Evolutionary conservation across 306 rosid species (phyloP).

Genomic region (Quillaja saponaria): DNA sequence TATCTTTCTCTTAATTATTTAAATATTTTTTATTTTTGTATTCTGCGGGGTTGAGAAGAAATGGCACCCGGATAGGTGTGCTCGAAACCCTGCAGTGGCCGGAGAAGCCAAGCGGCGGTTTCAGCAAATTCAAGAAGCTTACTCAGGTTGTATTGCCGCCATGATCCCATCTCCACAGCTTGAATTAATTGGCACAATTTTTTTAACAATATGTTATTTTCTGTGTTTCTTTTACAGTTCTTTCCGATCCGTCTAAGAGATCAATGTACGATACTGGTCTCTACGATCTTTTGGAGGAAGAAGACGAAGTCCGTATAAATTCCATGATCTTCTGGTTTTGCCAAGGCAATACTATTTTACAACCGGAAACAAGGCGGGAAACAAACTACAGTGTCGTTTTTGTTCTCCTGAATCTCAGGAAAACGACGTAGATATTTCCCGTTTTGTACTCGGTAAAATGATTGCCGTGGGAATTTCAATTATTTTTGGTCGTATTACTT

Average conservation of each 20-base stretch:
- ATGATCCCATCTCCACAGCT: not conserved
- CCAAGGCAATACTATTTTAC: not conserved
- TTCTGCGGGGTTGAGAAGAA: constrained; percentile 41
- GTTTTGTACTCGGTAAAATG: constrained; percentile 32
- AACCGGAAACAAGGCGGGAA: constrained; percentile 29
- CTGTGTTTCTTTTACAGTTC: constrained; percentile 53
- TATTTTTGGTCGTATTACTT: too few species aligned
- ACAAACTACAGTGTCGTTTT: constrained; percentile 30
- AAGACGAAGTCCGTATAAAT: constrained; percentile 60
- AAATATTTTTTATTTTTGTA: too few species aligned
- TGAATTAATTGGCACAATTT: not conserved
- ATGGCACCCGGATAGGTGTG: constrained; percentile 92
- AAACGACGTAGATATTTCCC: not conserved
- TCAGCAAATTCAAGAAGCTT: constrained; percentile 95
- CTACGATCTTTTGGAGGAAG: constrained; percentile 79
- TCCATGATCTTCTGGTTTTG: not conserved
- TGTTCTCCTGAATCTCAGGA: not conserved
- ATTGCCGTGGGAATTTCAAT: constrained; percentile 14
- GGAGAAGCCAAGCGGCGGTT: constrained; percentile 85
- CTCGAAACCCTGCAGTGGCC: constrained; percentile 52
- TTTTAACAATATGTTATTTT: not conserved
- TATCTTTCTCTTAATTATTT: too few species aligned
- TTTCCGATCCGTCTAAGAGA: constrained; percentile 79
- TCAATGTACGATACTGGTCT: constrained; percentile 93
- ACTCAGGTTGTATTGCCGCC: constrained; percentile 51